phyloP scores from a whole-genome alignment of 75 land plant genomes.

The Cryptomeria japonica region DNA sequence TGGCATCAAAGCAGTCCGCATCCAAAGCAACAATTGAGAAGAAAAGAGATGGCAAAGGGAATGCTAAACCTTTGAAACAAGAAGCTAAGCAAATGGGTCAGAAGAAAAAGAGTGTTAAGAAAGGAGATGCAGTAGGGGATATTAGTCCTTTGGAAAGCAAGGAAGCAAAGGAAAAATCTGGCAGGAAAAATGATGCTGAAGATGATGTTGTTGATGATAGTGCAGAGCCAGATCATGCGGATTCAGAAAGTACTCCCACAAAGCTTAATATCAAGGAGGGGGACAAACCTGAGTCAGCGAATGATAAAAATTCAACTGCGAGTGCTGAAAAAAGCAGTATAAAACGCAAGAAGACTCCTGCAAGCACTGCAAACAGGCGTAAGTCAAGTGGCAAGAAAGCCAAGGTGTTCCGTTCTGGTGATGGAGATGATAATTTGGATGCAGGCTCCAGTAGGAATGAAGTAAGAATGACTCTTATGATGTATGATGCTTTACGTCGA shows the following conservation, averaged over 20 bases:
- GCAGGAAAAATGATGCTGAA: neutral
- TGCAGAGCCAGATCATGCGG: neutral
- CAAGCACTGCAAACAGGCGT: slow-evolving; percentile 10
- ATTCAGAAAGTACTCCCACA: neutral
- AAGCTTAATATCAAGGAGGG: neutral
- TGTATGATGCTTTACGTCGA: slow-evolving; percentile 25
- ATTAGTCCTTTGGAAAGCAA: neutral
- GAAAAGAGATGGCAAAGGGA: neutral
- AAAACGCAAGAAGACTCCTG: slow-evolving; percentile 6
- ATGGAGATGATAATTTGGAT: neutral
- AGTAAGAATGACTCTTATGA: slow-evolving; percentile 6
- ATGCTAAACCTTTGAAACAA: neutral
- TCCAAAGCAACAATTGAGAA: neutral
- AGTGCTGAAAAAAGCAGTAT: neutral
- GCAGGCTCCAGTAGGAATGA: slow-evolving; percentile 14
- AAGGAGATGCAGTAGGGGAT: neutral
- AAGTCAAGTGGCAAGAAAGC: neutral
- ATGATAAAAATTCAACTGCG: neutral
- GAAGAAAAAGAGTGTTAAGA: slow-evolving; percentile 5
- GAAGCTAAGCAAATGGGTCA: neutral
- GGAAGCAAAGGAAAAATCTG: neutral
- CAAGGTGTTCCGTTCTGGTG: slow-evolving; percentile 5
- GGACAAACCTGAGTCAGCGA: neutral
- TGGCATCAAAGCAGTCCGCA: neutral
- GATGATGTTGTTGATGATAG: neutral